These are phyloP conservation scores for Penicillium antarcticum DNA, from an alignment of 495 filamentous ascomycete genomes.

Conservation along the genomic window DNA sequence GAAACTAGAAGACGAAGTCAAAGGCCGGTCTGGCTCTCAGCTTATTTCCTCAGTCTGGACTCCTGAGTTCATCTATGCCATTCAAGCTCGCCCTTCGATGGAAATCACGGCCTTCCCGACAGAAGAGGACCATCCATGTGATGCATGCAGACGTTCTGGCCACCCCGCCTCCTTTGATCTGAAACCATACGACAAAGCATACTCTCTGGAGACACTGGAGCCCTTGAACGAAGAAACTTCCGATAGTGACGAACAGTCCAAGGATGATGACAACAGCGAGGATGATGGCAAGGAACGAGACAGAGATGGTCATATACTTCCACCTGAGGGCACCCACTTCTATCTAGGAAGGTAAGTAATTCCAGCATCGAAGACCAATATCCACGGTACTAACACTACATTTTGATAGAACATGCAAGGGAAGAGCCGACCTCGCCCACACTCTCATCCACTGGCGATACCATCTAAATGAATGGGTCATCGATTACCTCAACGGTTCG, in stretches of 20 bases:
- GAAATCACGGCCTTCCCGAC: constrained; percentile 34
- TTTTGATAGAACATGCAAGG: constrained; percentile 54
- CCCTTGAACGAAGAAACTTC: constrained; percentile 50
- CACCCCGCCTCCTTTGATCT: constrained; percentile 66
- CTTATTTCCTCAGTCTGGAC: constrained; percentile 75
- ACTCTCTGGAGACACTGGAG: constrained; percentile 66
- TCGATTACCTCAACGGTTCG: constrained; percentile 53
- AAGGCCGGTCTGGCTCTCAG: constrained; percentile 64
- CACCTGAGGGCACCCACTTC: constrained; percentile 34
- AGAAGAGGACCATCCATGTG: constrained; percentile 51
- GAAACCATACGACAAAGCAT: constrained; percentile 64
- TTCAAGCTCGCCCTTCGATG: constrained; percentile 62
- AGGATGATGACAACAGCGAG: constrained; percentile 35
- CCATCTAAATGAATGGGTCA: constrained; percentile 67
- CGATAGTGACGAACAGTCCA: constrained; percentile 38
- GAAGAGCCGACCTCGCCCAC: constrained; percentile 68
- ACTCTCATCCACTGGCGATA: constrained; percentile 72
- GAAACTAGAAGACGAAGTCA: constrained; percentile 72
- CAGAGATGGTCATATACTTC: constrained; percentile 31
- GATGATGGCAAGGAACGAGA: constrained; percentile 30
- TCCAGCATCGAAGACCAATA: not conserved
- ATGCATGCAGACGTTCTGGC: constrained; percentile 69
- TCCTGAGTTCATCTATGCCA: constrained; percentile 56
- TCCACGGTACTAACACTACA: no score
- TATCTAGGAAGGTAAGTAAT: constrained; percentile 43